Conservation (phyloP, 2,329 filamentous ascomycete species). For the Chalara sp. region DNA sequence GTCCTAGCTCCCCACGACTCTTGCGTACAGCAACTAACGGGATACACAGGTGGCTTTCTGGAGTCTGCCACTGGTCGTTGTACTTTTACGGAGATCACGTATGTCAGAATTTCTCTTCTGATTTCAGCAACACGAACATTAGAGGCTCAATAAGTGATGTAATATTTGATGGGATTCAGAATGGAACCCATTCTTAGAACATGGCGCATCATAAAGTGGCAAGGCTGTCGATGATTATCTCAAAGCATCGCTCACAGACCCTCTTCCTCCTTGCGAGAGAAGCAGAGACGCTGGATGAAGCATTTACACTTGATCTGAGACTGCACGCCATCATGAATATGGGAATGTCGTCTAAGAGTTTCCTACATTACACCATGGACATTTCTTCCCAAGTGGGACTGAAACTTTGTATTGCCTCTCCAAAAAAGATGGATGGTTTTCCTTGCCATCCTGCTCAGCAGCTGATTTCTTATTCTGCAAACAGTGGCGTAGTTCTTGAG, state of each 20-base stretch:
- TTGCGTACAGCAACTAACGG: constrained; percentile 1
- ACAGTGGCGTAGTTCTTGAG: constrained; percentile 66
- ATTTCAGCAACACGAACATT: not conserved
- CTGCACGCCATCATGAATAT: constrained; percentile 6
- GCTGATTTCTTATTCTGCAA: too few species aligned
- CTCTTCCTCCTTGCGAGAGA: constrained; percentile 16
- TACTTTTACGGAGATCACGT: constrained; percentile 69
- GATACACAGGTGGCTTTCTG: constrained; percentile 48
- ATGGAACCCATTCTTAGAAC: not conserved
- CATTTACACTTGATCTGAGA: constrained; percentile 62
- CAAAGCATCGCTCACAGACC: constrained; percentile 25
- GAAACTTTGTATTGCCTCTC: too few species aligned
- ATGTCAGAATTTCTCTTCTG: constrained; percentile 28
- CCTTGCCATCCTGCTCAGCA: too few species aligned
- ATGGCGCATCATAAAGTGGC: not conserved
- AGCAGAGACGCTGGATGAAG: constrained; percentile 27
- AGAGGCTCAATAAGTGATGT: not conserved
- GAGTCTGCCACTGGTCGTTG: constrained; percentile 61
- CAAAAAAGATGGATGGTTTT: too few species aligned
- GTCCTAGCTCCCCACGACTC: constrained; percentile 15
- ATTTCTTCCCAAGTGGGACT: too few species aligned
- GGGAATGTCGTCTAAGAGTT: not conserved
- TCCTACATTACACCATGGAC: not conserved
- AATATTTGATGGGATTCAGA: not conserved
- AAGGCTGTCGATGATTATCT: constrained; percentile 25